These are phyloP conservation scores for Populus hybrid DNA, from an alignment of 441 rosid genomes.

Conservation along the genomic window DNA sequence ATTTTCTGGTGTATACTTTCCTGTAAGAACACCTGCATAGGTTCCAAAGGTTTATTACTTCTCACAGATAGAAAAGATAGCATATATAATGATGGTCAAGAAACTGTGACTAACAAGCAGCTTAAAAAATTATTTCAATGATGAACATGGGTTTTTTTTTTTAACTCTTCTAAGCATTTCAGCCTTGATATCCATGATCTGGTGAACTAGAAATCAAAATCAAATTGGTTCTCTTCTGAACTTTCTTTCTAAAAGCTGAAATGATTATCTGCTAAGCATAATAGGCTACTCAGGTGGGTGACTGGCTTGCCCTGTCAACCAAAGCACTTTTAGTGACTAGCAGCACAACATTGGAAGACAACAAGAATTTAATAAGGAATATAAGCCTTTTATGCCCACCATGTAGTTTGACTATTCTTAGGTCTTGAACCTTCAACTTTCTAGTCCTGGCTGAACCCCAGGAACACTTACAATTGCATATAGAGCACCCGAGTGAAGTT, in stretches of 20 bases:
- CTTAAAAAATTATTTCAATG: background rate
- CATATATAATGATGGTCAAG: background rate
- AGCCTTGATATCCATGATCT: background rate
- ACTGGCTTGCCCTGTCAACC: background rate
- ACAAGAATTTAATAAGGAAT: background rate
- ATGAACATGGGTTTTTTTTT: background rate
- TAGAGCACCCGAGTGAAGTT: background rate
- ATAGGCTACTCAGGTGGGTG: background rate
- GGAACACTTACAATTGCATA: background rate
- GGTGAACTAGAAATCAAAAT: background rate
- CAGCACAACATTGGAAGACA: background rate
- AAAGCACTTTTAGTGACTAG: background rate
- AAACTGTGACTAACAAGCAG: background rate
- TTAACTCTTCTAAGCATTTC: background rate
- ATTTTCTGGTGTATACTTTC: constrained; percentile 88
- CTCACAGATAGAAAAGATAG: background rate
- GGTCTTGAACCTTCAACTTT: background rate
- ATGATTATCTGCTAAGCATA: background rate
- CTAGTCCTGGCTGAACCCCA: background rate
- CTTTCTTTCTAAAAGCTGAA: background rate
- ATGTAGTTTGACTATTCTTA: too few relatives aligned
- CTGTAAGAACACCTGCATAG: constrained; percentile 77
- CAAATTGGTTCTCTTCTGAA: background rate
- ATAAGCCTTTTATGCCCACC: background rate
- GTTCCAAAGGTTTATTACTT: background rate